Conservation (phyloP, 768 basidiomycete species). For the Astraeus odoratus region DNA sequence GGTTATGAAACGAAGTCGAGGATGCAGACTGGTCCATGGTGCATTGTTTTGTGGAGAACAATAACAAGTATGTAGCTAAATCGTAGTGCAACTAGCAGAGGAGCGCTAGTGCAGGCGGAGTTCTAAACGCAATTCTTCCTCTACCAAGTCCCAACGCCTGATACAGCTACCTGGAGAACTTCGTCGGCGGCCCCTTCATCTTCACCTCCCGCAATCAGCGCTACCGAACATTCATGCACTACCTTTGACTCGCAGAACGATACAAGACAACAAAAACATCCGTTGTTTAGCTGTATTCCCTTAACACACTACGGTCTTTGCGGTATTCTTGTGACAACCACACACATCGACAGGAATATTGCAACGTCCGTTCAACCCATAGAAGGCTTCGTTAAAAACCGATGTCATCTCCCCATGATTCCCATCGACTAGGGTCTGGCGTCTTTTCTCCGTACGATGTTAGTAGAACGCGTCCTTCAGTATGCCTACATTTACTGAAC, state of each 20-base stretch:
- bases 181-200: background rate
- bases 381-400: conserved; percentile 5
- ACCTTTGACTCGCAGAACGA: background rate
- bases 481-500: conserved; percentile 13
- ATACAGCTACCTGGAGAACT: too few relatives aligned
- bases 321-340: background rate
- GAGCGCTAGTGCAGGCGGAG: conserved; percentile 26
- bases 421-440: conserved; percentile 18
- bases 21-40: conserved; percentile 15
- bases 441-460: conserved; percentile 25
- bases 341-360: background rate
- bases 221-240: background rate
- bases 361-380: too few relatives aligned
- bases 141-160: too few relatives aligned
- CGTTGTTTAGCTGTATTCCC: background rate
- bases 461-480: conserved; percentile 19
- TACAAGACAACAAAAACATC: background rate
- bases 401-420: conserved; percentile 19
- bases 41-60: conserved; percentile 2
- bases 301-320: background rate
- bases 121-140: conserved; percentile 27
- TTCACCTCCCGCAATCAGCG: background rate
- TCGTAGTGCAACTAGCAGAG: too few relatives aligned
- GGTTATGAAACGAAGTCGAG: too few relatives aligned
- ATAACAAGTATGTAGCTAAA: conserved; percentile 5